These are phyloP conservation scores for Jackrogersella multiformis DNA, from an alignment of 495 filamentous ascomycete genomes.

Conservation along the genomic window DNA sequence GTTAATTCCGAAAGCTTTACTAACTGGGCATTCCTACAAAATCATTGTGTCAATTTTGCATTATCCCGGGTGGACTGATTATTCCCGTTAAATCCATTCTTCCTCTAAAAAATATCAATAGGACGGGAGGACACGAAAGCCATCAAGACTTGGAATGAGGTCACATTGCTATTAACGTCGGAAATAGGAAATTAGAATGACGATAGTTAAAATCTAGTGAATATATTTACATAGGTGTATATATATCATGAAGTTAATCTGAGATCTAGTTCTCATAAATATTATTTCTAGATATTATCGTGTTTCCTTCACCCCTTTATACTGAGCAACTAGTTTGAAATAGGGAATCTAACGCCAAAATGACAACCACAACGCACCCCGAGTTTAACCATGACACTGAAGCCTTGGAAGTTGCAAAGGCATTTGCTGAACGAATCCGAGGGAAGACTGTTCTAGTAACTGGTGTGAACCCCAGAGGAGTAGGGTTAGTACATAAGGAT, in stretches of 20 bases:
- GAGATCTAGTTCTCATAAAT: neutral
- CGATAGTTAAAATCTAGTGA: no score
- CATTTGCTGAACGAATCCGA: conserved; percentile 47
- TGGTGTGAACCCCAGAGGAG: conserved; percentile 52
- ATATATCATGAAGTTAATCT: no score
- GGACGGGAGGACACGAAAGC: no score
- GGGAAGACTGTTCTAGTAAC: conserved; percentile 57
- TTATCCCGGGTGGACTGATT: neutral
- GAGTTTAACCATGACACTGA: conserved; percentile 53
- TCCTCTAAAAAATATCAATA: neutral
- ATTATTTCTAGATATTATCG: neutral
- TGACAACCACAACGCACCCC: conserved; percentile 49
- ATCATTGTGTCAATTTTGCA: no score
- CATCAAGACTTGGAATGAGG: no score
- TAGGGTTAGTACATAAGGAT: conserved; percentile 45
- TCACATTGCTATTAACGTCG: neutral
- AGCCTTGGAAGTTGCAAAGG: conserved; percentile 52
- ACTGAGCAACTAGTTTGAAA: neutral
- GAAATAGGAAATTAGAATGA: neutral
- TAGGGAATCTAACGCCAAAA: conserved; percentile 13
- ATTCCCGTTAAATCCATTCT: conserved; percentile 4
- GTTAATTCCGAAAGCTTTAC: no score
- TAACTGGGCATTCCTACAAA: no score
- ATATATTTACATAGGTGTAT: neutral
- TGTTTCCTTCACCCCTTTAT: neutral